These are phyloP conservation scores for Suillus hirtellus DNA, from an alignment of 768 basidiomycete species.

Conservation along the genomic window DNA sequence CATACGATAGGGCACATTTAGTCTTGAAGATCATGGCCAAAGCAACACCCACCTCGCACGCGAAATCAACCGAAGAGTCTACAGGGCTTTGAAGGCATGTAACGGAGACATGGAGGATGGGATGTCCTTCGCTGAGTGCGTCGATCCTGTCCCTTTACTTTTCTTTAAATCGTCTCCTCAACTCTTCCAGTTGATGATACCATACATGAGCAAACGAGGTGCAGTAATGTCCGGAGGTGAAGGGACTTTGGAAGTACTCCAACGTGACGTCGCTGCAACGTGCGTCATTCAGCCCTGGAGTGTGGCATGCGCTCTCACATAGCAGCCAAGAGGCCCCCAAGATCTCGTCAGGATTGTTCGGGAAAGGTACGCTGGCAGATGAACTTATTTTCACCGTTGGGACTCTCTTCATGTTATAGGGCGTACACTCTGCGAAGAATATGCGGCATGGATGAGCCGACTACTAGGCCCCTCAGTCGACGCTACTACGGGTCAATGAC, in stretches of 20 bases:
- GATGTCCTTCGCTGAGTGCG: background rate
- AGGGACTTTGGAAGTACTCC: background rate
- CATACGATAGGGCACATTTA: background rate
- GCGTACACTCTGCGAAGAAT: background rate
- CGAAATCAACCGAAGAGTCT: background rate
- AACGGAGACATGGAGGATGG: background rate
- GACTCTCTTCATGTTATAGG: background rate
- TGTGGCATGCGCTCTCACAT: background rate
- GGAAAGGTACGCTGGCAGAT: background rate
- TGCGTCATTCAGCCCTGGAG: background rate
- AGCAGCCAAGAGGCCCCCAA: background rate
- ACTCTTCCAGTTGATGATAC: conserved; percentile 27
- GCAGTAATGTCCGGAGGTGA: background rate
- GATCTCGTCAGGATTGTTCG: background rate
- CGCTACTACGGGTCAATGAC: background rate
- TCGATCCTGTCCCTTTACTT: background rate
- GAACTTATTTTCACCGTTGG: conserved; percentile 8
- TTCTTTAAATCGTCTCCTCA: conserved; percentile 10
- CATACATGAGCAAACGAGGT: conserved; percentile 17
- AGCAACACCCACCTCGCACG: background rate
- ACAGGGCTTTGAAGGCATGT: background rate
- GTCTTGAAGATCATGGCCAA: background rate
- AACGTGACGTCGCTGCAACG: background rate
- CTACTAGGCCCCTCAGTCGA: background rate
- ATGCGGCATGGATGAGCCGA: background rate